Base-by-base conservation (phyloP, 805 yeast genomes). In the Kazachstania bromeliacearum region DNA sequence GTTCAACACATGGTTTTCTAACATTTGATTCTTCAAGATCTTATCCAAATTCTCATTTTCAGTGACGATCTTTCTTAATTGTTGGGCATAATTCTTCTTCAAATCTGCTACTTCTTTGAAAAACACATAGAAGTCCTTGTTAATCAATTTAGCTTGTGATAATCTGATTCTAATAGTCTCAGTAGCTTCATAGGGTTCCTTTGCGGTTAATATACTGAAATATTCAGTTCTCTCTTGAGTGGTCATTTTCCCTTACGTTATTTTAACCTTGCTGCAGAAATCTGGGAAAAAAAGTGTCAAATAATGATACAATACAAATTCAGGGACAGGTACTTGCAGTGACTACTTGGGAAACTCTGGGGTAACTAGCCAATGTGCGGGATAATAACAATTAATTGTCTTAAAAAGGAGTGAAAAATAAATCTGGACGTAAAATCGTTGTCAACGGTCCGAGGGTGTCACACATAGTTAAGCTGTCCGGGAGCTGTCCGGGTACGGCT, bases 121-220 rank as follows among this genome's bases (percentile, higher is more conserved):
- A 68, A 84, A 71, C 28, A 65, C 67, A 26, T 82, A 75, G 43
- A 83, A 66, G 34, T 73, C 77, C 39, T 70, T 71, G 48, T 79
- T 79, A 34, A 77, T 60, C 31, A 66, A 49, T 47, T 71, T 70
- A 31, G 77, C 74, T 45, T 71, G 73, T 23, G 68, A 60, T 27
- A 74, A 62, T 42, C 87, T 70, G 35, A 77, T 67, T 34, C 75
- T 63, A 20, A 80, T 64, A 22, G 73, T 64, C 47, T 74, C 81
- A 42, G 75, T 68, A 15, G 83, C 77, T 46, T 71, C 77, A 19
- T 63, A 61, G 10, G 85, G 84, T 45, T 73, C 67, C 15, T 67
- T 50, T 7, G 33, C 33, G 14, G 45, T 38, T 9, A 47, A 26
- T 20, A 68, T 61, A 15, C 67, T 59, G 24, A 69, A 58, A 48